phyloP scores from a whole-genome alignment of 1,284 basidiomycete genomes.

The Trichosporon sp. region DNA sequence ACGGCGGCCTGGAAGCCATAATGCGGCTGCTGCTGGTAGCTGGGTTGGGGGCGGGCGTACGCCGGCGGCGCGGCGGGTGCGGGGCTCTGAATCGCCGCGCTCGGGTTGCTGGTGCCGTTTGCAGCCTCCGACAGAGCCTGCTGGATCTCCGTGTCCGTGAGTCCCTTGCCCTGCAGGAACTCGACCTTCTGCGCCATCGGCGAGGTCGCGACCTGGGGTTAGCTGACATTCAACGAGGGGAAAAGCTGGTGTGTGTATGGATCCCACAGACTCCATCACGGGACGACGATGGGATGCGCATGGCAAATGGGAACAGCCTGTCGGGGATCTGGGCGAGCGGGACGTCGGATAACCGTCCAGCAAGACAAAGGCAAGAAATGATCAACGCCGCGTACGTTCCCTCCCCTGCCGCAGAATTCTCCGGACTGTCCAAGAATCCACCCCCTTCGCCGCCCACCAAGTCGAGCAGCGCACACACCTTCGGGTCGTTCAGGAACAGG shows the following conservation, averaged over 20 bases:
- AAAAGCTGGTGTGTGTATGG: not conserved
- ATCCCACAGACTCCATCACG: not conserved
- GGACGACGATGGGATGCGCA: too few species aligned
- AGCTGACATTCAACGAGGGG: not conserved
- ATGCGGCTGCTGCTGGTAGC: slow-evolving; percentile 37
- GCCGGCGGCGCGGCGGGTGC: slow-evolving; percentile 43
- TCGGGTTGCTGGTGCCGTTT: slow-evolving; percentile 1
- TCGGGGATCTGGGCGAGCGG: too few species aligned
- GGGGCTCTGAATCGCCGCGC: slow-evolving; percentile 28
- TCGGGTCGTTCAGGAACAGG: slow-evolving; percentile 70
- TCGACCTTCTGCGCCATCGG: slow-evolving; percentile 81
- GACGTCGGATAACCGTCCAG: too few species aligned
- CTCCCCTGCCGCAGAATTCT: too few species aligned
- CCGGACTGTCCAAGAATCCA: too few species aligned
- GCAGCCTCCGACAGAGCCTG: slow-evolving; percentile 71
- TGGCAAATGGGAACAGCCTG: too few species aligned
- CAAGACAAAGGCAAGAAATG: too few species aligned
- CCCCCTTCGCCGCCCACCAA: not conserved
- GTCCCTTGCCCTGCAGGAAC: slow-evolving; percentile 92
- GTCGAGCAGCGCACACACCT: slow-evolving; percentile 36
- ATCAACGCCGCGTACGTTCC: too few species aligned
- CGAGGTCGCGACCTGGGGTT: slow-evolving; percentile 61
- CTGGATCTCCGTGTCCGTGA: slow-evolving; percentile 83
- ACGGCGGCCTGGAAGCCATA: slow-evolving; percentile 47
- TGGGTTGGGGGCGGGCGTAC: slow-evolving; percentile 41